Evolutionary conservation across 371 early-diverging fungal genomes (phyloP).

Genomic region (Choanephora cucurbitarum): DNA sequence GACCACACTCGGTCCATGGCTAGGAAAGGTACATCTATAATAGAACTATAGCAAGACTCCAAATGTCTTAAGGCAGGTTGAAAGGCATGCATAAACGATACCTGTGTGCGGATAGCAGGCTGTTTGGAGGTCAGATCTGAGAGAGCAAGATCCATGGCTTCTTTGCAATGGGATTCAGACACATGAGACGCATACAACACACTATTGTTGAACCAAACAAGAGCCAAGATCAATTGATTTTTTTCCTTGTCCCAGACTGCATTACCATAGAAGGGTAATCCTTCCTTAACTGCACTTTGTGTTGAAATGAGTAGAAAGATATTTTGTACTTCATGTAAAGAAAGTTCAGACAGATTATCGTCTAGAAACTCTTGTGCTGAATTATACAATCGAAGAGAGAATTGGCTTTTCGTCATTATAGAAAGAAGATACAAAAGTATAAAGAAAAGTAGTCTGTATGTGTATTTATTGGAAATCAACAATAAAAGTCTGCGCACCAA

Average conservation of each 20-base stretch:
- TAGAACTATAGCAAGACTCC: background rate
- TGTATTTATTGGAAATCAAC: too few relatives aligned
- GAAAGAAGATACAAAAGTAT: too few relatives aligned
- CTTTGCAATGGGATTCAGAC: background rate
- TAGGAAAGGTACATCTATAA: background rate
- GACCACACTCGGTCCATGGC: background rate
- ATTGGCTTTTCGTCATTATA: too few relatives aligned
- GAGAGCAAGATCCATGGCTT: background rate
- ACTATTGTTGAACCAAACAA: background rate
- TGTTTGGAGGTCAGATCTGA: background rate
- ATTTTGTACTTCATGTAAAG: background rate
- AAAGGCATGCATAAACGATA: background rate
- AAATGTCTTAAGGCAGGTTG: background rate
- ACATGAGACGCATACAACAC: background rate
- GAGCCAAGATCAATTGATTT: background rate
- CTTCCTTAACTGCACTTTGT: background rate
- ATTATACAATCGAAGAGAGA: too few relatives aligned
- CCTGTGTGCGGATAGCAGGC: background rate
- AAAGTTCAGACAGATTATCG: background rate
- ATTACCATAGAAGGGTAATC: background rate
- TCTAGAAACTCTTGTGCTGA: background rate
- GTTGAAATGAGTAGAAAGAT: background rate
- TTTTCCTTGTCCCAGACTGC: background rate
- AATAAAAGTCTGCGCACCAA: too few relatives aligned
- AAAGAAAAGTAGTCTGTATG: too few relatives aligned